These are phyloP conservation scores for Alloteropsis semialata DNA, from an alignment of 176 grass and related monocot genomes.

Conservation along the genomic window DNA sequence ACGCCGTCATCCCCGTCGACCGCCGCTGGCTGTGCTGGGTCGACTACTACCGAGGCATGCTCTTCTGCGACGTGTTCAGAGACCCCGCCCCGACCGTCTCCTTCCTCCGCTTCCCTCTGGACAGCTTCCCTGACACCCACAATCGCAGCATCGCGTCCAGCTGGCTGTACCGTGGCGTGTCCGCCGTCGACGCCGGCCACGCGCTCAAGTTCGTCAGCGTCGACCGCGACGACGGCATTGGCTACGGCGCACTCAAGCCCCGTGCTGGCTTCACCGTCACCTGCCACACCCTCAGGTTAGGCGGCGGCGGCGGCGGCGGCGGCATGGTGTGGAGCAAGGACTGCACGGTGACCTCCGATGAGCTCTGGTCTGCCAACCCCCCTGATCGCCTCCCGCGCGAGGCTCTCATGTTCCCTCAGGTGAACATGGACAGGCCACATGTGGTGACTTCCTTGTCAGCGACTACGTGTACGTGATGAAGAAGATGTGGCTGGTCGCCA, in stretches of 20 bases:
- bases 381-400: background rate
- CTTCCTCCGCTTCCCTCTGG: background rate
- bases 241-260: background rate
- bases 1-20: background rate
- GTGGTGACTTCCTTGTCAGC: background rate
- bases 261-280: background rate
- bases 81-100: too few species aligned
- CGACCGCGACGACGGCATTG: background rate
- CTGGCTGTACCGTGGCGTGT: background rate
- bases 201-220: background rate
- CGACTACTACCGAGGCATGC: background rate
- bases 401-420: slow-evolving; percentile 1
- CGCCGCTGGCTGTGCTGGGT: background rate
- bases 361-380: background rate
- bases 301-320: background rate
- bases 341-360: background rate
- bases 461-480: background rate
- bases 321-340: background rate
- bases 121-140: background rate
- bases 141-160: background rate
- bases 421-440: background rate
- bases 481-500: slow-evolving; percentile 17
- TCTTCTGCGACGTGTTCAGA: too few species aligned
- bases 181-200: background rate
- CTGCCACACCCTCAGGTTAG: background rate